phyloP scores from a whole-genome alignment of 257 asterid genomes.

The Petunia axillaris region DNA sequence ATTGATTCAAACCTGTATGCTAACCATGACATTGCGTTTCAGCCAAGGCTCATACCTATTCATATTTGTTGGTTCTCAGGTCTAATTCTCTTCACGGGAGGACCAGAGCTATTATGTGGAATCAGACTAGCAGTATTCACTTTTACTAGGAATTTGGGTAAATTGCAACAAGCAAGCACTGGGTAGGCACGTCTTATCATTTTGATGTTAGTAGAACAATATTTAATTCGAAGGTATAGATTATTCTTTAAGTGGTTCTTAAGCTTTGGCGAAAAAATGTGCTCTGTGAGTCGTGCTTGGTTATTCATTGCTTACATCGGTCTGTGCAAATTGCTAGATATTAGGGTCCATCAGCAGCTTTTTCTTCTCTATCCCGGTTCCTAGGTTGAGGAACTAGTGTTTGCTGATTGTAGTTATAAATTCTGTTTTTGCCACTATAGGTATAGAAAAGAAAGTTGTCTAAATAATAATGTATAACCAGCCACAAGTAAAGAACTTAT shows the following conservation, averaged over 20 bases:
- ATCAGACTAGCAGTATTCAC: neutral
- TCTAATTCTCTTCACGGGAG: neutral
- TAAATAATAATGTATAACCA: neutral
- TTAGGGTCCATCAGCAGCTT: neutral
- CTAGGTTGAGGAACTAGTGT: neutral
- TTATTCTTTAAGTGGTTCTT: neutral
- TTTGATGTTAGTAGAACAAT: neutral
- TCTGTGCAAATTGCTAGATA: neutral
- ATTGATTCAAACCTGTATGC: neutral
- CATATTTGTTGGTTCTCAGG: neutral
- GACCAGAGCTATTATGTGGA: neutral
- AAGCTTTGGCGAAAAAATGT: neutral
- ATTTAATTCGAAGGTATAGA: neutral
- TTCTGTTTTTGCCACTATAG: neutral
- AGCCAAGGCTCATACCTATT: neutral
- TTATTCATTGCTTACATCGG: neutral
- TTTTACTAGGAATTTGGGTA: neutral
- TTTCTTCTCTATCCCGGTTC: neutral
- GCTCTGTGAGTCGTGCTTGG: neutral
- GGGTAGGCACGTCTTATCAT: neutral
- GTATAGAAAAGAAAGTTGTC: neutral
- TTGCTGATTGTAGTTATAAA: neutral
- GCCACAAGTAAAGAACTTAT: neutral
- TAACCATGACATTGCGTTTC: neutral
- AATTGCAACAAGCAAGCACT: neutral